These are phyloP conservation scores for Globisporangium spiculum DNA, from an alignment of 352 stramenopile genomes.

Conservation along the genomic window DNA sequence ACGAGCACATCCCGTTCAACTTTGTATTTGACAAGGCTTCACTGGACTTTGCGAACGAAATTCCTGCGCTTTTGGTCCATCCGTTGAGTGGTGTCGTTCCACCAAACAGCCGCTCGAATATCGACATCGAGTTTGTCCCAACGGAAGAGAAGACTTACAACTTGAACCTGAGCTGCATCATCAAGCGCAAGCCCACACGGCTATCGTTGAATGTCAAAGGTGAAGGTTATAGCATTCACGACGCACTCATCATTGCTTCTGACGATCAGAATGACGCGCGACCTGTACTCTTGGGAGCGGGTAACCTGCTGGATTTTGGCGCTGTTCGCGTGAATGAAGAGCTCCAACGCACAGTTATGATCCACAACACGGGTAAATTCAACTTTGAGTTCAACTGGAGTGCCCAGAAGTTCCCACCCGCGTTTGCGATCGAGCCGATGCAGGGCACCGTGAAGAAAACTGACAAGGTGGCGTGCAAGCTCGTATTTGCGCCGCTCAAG, in stretches of 20 bases:
- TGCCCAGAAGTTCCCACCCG: conserved; percentile 33
- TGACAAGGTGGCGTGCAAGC: conserved; percentile 66
- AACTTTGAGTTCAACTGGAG: conserved; percentile 94
- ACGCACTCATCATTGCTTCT: conserved; percentile 45
- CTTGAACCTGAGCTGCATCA: conserved; percentile 90
- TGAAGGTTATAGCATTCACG: conserved; percentile 92
- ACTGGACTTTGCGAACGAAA: conserved; percentile 76
- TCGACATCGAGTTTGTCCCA: conserved; percentile 91
- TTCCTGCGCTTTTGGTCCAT: conserved; percentile 75
- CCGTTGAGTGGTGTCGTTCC: conserved; percentile 90
- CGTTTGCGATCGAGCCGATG: conserved; percentile 62
- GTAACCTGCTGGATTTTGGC: conserved; percentile 85
- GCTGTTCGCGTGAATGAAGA: conserved; percentile 84
- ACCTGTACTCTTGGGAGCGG: conserved; percentile 21
- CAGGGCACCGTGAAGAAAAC: conserved; percentile 88
- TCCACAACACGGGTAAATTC: conserved; percentile 93
- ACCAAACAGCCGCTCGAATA: conserved; percentile 70
- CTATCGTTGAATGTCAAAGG: conserved; percentile 94
- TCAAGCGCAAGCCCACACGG: conserved; percentile 91
- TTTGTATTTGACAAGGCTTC: conserved; percentile 93
- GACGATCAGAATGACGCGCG: conserved; percentile 44
- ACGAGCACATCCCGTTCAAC: conserved; percentile 92
- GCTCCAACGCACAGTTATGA: conserved; percentile 56
- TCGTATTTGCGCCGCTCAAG: conserved; percentile 77
- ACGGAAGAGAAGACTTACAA: conserved; percentile 92